Percentiles rank a stretch among this genome's conserved stretches.
phyloP scores from a whole-genome alignment of 2,329 filamentous ascomycete species.

The Cordyceps pruinosa region DNA sequence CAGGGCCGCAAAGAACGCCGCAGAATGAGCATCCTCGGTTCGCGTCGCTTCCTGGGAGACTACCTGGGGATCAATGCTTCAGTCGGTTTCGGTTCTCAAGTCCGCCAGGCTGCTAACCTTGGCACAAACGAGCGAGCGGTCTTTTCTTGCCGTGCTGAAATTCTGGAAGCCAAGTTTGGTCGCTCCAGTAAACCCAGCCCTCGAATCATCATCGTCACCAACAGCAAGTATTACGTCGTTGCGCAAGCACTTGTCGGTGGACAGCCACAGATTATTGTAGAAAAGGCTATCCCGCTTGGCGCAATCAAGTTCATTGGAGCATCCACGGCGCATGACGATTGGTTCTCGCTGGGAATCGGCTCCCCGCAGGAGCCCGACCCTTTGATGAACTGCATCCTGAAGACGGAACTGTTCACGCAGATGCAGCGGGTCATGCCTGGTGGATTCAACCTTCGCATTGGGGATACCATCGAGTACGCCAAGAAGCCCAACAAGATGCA shows the following conservation, averaged over 20 bases:
- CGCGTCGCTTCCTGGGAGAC: slow-evolving; percentile 86
- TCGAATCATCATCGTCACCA: slow-evolving; percentile 76
- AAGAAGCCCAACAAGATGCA: slow-evolving; percentile 96
- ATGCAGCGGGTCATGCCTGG: slow-evolving; percentile 74
- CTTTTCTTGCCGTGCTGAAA: slow-evolving; percentile 87
- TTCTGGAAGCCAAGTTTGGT: slow-evolving; percentile 90
- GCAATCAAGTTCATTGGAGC: slow-evolving; percentile 81
- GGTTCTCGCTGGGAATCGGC: slow-evolving; percentile 90
- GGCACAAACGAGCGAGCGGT: slow-evolving; percentile 65
- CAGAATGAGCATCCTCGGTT: slow-evolving; percentile 85
- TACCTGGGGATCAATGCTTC: slow-evolving; percentile 83
- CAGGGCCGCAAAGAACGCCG: slow-evolving; percentile 83
- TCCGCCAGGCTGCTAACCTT: slow-evolving; percentile 69
- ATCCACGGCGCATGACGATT: slow-evolving; percentile 84
- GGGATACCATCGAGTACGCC: slow-evolving; percentile 84
- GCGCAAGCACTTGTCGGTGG: slow-evolving; percentile 77
- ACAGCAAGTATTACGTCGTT: slow-evolving; percentile 81
- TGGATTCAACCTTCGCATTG: slow-evolving; percentile 74
- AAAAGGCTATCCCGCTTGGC: slow-evolving; percentile 75
- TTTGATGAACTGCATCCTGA: slow-evolving; percentile 87
- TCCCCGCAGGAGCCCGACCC: slow-evolving; percentile 88
- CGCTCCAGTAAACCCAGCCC: slow-evolving; percentile 91
- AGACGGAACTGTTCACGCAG: slow-evolving; percentile 95
- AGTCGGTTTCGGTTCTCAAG: slow-evolving; percentile 71
- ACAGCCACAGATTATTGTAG: slow-evolving; percentile 72